Conservation (phyloP, 768 basidiomycete species). For the Mycena alexandri region DNA sequence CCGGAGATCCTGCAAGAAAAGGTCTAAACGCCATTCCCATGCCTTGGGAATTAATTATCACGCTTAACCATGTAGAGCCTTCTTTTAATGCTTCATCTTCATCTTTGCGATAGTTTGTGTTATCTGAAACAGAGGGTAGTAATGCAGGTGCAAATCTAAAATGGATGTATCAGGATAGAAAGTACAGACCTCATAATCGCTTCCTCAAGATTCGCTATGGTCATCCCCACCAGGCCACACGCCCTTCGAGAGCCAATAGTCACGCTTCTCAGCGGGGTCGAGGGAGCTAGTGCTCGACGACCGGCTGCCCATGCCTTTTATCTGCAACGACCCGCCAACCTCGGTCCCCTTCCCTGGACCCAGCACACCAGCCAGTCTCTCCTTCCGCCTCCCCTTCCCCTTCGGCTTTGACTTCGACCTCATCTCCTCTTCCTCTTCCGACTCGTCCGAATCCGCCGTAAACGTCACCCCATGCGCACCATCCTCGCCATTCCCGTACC, state of each 20-base stretch:
- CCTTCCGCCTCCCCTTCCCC: background rate
- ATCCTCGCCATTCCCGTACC: slow-evolving; percentile 48
- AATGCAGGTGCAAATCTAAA: too few relatives aligned
- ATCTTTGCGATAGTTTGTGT: slow-evolving; percentile 15
- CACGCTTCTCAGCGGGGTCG: slow-evolving; percentile 42
- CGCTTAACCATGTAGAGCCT: background rate
- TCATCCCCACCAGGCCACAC: slow-evolving; percentile 29
- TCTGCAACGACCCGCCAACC: slow-evolving; percentile 8
- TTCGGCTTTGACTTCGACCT: background rate
- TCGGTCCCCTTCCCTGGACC: background rate
- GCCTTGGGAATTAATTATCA: background rate
- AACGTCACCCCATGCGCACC: slow-evolving; percentile 32
- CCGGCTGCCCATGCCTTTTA: slow-evolving; percentile 33
- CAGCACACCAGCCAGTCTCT: slow-evolving; percentile 1
- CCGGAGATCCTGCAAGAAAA: slow-evolving; percentile 28
- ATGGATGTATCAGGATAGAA: too few relatives aligned
- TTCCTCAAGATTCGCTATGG: slow-evolving; percentile 7
- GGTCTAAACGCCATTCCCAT: slow-evolving; percentile 3
- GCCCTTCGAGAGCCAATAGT: slow-evolving; percentile 61
- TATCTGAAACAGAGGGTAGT: background rate
- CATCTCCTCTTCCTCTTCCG: slow-evolving; percentile 12
- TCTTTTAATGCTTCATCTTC: background rate
- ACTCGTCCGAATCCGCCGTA: slow-evolving; percentile 27
- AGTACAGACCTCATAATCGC: too few relatives aligned
- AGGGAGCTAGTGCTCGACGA: slow-evolving; percentile 35